Evolutionary conservation across 2,329 filamentous ascomycete genomes (phyloP), one percentile per base, ranked within the genome.

Genomic region (Colletotrichum gloeosporioides): DNA sequence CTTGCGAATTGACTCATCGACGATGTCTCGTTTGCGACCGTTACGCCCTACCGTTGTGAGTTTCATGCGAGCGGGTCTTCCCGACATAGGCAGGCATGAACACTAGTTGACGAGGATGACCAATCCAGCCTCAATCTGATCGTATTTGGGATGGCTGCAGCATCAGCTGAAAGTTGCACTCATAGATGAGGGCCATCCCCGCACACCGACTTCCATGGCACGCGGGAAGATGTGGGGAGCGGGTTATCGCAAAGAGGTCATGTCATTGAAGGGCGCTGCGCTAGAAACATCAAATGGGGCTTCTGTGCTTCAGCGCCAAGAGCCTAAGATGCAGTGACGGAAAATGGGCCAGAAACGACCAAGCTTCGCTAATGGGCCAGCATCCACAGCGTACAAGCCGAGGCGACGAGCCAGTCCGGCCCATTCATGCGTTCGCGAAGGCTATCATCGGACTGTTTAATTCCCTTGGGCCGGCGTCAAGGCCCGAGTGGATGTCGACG

Each of bases 221-320:
- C 8, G 22, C 27, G 10, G 65, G 29, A 39, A 63, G 18, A 7
- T 62, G 62, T 44, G 34, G 32, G 62, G 34, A 39, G 15, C n/a
- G 22, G 13, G 32, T 39, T 13, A 36, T 22, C 4, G 61, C 61
- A 6, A 16, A 25, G 61, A 8, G 18, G 64, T 16, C 29, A 66
- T 75, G 72, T 71, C 72, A 71, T 39, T 2, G 7, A 71, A 75
- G 72, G 72, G 72, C 72, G 72, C 36, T n/a, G 44, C 34, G 8
- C 29, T 31, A 12, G 31, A 36, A 57, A 36, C 25, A 22, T 29
- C 44, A 29, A 68, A 25, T 57, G 61, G 29, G n/a, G 18, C n/a
- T 25, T n/a, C 25, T 39, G 9, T 53, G 15, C 6, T 27, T 7
- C 10, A 16, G 49, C 29, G 27, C 61, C 49, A 53, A 49, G 32